Conservation (phyloP, 768 basidiomycete species). For the Mycena polygramma region DNA sequence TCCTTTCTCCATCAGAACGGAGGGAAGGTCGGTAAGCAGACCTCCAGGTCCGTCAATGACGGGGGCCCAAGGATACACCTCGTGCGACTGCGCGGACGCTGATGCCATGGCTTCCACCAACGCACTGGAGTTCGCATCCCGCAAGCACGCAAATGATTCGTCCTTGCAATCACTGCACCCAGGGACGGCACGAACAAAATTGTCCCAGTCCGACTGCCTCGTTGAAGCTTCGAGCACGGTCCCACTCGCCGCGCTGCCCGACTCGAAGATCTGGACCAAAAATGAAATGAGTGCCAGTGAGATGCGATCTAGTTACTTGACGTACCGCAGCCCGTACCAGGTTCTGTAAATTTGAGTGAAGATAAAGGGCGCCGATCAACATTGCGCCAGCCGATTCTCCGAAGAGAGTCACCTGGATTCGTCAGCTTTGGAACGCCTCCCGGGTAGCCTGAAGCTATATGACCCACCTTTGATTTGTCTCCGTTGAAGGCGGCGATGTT, state of each 20-base stretch:
- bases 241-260: neutral
- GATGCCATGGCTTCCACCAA: neutral
- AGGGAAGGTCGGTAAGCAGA: slow-evolving; percentile 11
- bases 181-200: slow-evolving; percentile 15
- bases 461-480: slow-evolving; percentile 53
- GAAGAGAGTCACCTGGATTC: slow-evolving; percentile 15
- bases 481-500: slow-evolving; percentile 70
- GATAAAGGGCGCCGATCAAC: neutral
- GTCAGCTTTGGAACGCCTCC: neutral
- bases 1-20: neutral
- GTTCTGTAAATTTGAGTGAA: slow-evolving; percentile 7
- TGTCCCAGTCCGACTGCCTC: slow-evolving; percentile 20
- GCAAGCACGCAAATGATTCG: neutral
- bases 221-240: neutral
- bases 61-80: neutral
- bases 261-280: slow-evolving; percentile 11
- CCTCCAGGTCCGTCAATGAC: slow-evolving; percentile 10
- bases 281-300: neutral
- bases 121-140: neutral
- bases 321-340: slow-evolving; percentile 15
- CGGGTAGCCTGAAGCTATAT: neutral
- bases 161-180: neutral
- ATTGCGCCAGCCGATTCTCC: slow-evolving; percentile 23
- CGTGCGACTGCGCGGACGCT: neutral
- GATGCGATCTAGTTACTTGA: neutral